Base-by-base conservation (phyloP, 129 eudicot genomes). In the Pittosporum tobira region DNA sequence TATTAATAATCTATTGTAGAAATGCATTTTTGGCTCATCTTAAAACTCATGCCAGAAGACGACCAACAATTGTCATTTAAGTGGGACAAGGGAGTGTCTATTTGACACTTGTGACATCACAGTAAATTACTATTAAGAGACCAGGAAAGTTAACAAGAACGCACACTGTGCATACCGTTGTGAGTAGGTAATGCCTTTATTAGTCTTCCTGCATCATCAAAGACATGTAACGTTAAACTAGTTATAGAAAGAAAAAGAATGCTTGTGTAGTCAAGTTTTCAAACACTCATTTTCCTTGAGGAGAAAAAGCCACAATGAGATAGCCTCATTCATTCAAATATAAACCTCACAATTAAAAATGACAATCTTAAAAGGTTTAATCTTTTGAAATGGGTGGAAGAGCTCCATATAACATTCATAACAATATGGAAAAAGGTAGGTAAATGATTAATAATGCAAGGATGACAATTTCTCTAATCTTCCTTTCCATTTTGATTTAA, bases 151-250 rank as follows among this genome's bases (percentile, higher is more conserved):
- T 46, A 22, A 46, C 20, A 25, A 53, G 10, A 54, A 45, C 14
- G n/a, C 20, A 31, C 43, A 2, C 16, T 24, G 42, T 44, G 29
- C 53, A 57, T 78, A 78, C 84, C 79, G 46, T 69, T 62, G 77
- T 31, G 57, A 21, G 72, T 29, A 26, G 51, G 36, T 27, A 21
- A 34, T 48, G 55, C 34, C 61, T 56, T 60, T 66, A 43, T 71
- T 79, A 62, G 69, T 54, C 69, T 63, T 76, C 83, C 83, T 73
- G 81, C 68, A 70, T 45, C 64, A 15, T 60, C 38, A 18, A 44
- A 29, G 22, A 65, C 31, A 76, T 23, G 70, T 13, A 29, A 54
- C 30, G 19, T 64, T 31, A 64, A 50, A 65, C 40, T 20, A 30
- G 59, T 46, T 11, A 26, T 13, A 21, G 63, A 20, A 52, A n/a